phyloP scores from a whole-genome alignment of 352 stramenopile genomes.

The Globisporangium emineosum region DNA sequence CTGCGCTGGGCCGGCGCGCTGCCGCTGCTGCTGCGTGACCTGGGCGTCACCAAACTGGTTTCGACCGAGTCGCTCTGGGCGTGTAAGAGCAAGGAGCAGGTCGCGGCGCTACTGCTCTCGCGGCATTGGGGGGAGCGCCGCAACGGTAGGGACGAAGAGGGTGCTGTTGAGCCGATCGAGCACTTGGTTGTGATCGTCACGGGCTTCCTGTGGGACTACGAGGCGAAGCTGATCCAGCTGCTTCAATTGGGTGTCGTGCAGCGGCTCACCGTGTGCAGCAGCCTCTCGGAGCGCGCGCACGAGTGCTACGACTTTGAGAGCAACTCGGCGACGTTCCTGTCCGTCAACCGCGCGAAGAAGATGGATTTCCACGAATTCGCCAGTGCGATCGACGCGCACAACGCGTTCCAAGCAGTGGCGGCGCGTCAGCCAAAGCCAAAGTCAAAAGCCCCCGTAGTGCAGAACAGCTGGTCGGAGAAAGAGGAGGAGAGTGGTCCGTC shows the following conservation, averaged over 20 bases:
- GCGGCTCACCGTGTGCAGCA: conserved; percentile 57
- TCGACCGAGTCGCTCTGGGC: conserved; percentile 31
- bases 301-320: conserved; percentile 62
- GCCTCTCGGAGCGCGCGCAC: conserved; percentile 62
- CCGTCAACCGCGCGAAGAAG: conserved; percentile 17
- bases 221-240: conserved; percentile 30
- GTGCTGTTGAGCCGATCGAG: conserved; percentile 18
- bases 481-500: neutral
- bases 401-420: conserved; percentile 14
- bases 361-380: conserved; percentile 61
- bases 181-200: conserved; percentile 55
- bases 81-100: conserved; percentile 18
- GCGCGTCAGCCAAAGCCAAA: conserved; percentile 8
- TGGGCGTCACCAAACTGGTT: conserved; percentile 52
- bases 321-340: conserved; percentile 5
- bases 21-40: conserved; percentile 60
- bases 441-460: neutral
- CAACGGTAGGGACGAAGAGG: neutral
- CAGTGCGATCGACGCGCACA: conserved; percentile 20
- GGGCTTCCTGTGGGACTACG: conserved; percentile 67
- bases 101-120: conserved; percentile 23
- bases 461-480: conserved; percentile 10
- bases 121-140: neutral
- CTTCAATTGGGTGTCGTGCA: conserved; percentile 35
- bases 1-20: conserved; percentile 66